These are phyloP conservation scores for Coemansia sp. DNA, from an alignment of 192 early-diverging fungal species.

Conservation along the genomic window DNA sequence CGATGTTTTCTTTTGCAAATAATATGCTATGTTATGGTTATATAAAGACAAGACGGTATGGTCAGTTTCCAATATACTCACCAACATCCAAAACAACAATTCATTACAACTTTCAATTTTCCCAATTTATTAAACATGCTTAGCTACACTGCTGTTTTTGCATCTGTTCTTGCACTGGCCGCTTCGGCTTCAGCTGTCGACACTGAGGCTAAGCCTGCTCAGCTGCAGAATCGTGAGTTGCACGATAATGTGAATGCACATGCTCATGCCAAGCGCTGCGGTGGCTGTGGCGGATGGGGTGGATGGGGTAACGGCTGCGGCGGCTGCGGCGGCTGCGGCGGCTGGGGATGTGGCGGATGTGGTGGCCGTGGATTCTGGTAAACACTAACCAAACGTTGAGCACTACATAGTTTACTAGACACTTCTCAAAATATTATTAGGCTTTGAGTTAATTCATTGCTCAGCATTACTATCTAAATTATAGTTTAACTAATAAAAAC, in stretches of 20 bases:
- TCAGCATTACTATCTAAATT: neutral
- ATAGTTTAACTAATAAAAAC: too few species aligned
- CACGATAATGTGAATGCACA: neutral
- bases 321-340: slow-evolving; percentile 6
- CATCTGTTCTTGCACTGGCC: neutral
- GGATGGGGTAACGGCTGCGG: neutral
- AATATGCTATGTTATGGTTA: neutral
- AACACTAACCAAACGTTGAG: neutral
- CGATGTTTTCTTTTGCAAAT: neutral
- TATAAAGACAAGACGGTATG: neutral
- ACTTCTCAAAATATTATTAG: neutral
- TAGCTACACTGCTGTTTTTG: neutral
- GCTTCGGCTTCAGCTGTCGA: neutral
- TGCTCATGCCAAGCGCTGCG: slow-evolving; percentile 4
- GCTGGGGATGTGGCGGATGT: slow-evolving; percentile 1
- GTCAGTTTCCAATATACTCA: neutral
- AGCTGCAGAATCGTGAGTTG: neutral
- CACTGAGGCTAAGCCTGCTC: neutral
- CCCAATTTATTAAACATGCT: neutral
- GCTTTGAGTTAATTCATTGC: neutral
- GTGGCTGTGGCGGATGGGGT: neutral
- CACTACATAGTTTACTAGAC: neutral
- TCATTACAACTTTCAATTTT: neutral
- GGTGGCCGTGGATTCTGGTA: neutral
- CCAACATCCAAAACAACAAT: neutral